Percentiles rank a stretch among this genome's conserved stretches.
Evolutionary conservation across 2,329 filamentous ascomycete species (phyloP).

Genomic region (Colletotrichum sp.): DNA sequence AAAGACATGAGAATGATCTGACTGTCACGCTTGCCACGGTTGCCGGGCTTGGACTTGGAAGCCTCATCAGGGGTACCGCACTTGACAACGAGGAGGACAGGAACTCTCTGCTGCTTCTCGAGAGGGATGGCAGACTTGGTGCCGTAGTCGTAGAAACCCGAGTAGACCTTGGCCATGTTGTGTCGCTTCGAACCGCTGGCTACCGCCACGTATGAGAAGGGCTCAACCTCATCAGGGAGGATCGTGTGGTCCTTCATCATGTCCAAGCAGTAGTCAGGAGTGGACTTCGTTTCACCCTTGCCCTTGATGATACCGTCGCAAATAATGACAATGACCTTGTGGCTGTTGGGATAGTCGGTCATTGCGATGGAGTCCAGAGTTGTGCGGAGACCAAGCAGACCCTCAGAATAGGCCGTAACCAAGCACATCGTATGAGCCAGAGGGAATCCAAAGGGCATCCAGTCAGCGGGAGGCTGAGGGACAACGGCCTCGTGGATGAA

Average conservation of each 20-base stretch:
- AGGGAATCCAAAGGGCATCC: constrained; percentile 96
- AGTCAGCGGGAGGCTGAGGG: constrained; percentile 93
- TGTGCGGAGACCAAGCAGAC: constrained; percentile 88
- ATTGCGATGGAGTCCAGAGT: constrained; percentile 96
- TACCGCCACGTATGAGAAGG: constrained; percentile 96
- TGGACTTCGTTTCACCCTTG: constrained; percentile 83
- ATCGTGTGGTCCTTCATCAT: constrained; percentile 96
- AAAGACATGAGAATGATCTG: constrained; percentile 99
- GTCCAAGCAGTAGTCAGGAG: constrained; percentile 84
- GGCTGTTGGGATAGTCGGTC: constrained; percentile 98
- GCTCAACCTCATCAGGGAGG: constrained; percentile 79
- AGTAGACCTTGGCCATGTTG: constrained; percentile 99
- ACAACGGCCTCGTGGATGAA: constrained; percentile 97
- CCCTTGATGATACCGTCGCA: constrained; percentile 99
- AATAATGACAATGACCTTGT: constrained; percentile 95
- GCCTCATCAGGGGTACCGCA: constrained; percentile 91
- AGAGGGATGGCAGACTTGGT: constrained; percentile 76
- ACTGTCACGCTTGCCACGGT: constrained; percentile 97
- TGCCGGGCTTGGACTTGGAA: constrained; percentile 84
- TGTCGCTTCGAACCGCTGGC: constrained; percentile 95
- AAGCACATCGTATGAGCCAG: constrained; percentile 92
- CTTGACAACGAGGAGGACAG: constrained; percentile 97
- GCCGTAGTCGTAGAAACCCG: constrained; percentile 98
- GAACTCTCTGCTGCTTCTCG: constrained; percentile 94
- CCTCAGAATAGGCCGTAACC: constrained; percentile 97